phyloP scores from a whole-genome alignment of 208 protist species.

The Angomonas deanei region DNA sequence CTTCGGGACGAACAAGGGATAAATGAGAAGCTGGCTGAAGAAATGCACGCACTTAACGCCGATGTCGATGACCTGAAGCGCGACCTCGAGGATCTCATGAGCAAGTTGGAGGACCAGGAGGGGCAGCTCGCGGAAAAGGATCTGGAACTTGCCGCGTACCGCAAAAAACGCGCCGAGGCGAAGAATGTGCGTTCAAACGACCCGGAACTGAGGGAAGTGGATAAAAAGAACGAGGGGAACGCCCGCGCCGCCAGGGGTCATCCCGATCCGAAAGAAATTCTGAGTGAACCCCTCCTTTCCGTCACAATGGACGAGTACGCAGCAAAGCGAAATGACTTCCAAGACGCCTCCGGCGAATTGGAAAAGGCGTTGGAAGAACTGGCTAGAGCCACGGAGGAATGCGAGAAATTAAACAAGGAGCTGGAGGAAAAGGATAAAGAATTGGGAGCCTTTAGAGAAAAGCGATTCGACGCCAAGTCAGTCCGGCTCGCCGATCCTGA shows the following conservation, averaged over 20 bases:
- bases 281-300: not conserved
- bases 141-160: not conserved
- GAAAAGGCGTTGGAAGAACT: not conserved
- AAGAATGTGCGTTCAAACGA: not conserved
- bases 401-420: not conserved
- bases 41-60: not conserved
- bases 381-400: not conserved
- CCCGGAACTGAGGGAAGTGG: not conserved
- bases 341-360: not conserved
- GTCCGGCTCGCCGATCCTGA: not conserved
- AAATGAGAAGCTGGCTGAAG: not conserved
- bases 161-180: not conserved
- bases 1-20: not conserved
- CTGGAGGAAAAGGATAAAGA: not conserved
- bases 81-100: not conserved
- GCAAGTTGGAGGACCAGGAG: not conserved
- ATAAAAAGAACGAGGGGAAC: not conserved
- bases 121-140: not conserved
- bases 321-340: not conserved
- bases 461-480: not conserved
- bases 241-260: not conserved
- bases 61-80: not conserved
- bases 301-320: not conserved
- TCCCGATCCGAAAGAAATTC: not conserved
- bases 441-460: not conserved